phyloP scores from a whole-genome alignment of 495 filamentous ascomycete genomes.

The Podospora pseudoanserina region DNA sequence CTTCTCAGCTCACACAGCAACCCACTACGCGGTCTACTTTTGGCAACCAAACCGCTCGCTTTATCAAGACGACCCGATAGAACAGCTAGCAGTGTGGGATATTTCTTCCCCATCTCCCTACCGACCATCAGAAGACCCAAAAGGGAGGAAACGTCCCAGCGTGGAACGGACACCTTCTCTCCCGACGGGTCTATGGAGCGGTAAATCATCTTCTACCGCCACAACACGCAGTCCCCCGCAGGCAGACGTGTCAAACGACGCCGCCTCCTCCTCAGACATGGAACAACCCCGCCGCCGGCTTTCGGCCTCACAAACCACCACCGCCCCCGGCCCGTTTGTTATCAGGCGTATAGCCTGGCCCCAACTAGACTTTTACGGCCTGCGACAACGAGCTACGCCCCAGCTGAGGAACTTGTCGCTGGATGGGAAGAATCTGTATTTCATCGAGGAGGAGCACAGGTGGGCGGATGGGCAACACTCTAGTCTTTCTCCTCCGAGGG shows the following conservation, averaged over 20 bases:
- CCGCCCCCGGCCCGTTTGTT: conserved; percentile 45
- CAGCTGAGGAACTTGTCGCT: conserved; percentile 52
- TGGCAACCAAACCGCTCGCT: conserved; percentile 63
- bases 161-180: conserved; percentile 15
- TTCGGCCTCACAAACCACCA: conserved; percentile 17
- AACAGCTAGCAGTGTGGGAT: conserved; percentile 65
- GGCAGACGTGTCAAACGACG: not conserved
- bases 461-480: conserved; percentile 46
- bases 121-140: conserved; percentile 54
- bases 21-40: conserved; percentile 63
- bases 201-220: conserved; percentile 4
- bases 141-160: conserved; percentile 38
- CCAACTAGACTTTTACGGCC: conserved; percentile 53
- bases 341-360: conserved; percentile 53
- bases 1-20: conserved; percentile 59
- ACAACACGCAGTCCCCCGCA: not conserved
- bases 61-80: conserved; percentile 58
- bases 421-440: conserved; percentile 48
- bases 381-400: conserved; percentile 57
- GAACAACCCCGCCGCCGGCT: conserved; percentile 1
- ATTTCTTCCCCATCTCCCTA: conserved; percentile 55
- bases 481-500: conserved; percentile 37
- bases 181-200: conserved; percentile 29
- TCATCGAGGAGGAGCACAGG: conserved; percentile 48
- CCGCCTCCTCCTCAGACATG: not conserved